phyloP scores from a whole-genome alignment of 176 grass and related monocot species.

The Rhynchospora pubera region DNA sequence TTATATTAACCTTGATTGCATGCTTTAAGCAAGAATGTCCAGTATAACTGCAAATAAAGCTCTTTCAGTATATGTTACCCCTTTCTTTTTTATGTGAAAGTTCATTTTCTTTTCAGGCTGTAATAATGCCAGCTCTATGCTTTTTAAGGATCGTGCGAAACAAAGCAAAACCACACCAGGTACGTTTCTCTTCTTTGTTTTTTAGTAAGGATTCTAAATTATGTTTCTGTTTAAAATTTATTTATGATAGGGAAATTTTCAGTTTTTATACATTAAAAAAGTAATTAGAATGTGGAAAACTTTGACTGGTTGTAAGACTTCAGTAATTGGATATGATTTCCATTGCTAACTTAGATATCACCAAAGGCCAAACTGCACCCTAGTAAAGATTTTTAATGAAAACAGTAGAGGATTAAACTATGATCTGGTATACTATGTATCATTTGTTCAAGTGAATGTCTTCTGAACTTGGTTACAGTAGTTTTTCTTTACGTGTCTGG shows the following conservation, averaged over 20 bases:
- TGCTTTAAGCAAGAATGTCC: neutral
- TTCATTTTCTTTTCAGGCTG: slow-evolving; percentile 38
- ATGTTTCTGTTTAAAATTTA: neutral
- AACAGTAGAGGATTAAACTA: neutral
- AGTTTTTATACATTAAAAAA: neutral
- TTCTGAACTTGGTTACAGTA: neutral
- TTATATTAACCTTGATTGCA: neutral
- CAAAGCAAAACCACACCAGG: slow-evolving; percentile 65
- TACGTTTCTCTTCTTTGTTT: slow-evolving; percentile 10
- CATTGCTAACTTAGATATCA: neutral
- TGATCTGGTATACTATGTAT: neutral
- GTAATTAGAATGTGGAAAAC: neutral
- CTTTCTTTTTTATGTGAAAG: neutral
- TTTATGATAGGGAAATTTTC: neutral
- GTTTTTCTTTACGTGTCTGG: neutral
- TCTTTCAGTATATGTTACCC: neutral
- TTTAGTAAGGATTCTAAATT: neutral
- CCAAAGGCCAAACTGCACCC: neutral
- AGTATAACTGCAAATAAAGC: neutral
- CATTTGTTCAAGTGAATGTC: neutral
- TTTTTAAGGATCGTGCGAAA: slow-evolving; percentile 69
- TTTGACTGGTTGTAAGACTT: neutral
- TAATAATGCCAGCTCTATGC: slow-evolving; percentile 86
- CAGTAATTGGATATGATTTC: neutral
- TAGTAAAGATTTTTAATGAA: neutral